phyloP scores from a whole-genome alignment of 1,139 yeast genomes.

The Hemisphaericaspora subhashii region DNA sequence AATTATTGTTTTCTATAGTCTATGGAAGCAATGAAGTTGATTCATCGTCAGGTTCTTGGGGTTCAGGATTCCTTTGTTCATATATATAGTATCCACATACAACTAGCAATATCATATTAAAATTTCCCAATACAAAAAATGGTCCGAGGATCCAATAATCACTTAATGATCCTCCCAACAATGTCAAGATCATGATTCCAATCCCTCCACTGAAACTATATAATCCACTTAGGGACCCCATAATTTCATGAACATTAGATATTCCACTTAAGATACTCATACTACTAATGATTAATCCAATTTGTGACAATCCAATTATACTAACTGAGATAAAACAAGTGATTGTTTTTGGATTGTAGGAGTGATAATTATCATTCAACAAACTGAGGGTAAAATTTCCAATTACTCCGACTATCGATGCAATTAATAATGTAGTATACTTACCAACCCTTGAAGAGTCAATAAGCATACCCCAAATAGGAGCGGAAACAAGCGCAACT shows the following conservation, averaged over 20 bases:
- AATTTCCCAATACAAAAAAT: constrained; percentile 51
- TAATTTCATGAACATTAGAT: constrained; percentile 26
- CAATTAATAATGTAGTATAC: constrained; percentile 20
- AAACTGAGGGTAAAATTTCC: constrained; percentile 36
- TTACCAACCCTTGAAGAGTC: constrained; percentile 46
- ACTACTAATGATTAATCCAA: constrained; percentile 57
- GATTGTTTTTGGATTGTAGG: constrained; percentile 37
- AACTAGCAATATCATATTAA: constrained; percentile 27
- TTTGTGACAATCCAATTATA: constrained; percentile 45
- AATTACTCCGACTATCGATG: constrained; percentile 42
- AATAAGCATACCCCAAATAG: constrained; percentile 59
- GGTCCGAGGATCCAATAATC: constrained; percentile 62
- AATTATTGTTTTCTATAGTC: too few species aligned
- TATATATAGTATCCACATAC: neutral
- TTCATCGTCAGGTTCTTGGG: neutral
- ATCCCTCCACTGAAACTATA: constrained; percentile 67
- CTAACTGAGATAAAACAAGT: constrained; percentile 33
- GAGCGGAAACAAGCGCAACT: constrained; percentile 57
- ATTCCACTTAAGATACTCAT: constrained; percentile 42
- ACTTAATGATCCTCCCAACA: constrained; percentile 61
- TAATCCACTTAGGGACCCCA: constrained; percentile 70
- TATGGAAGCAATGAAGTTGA: neutral
- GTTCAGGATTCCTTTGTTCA: neutral
- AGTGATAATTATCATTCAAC: constrained; percentile 10
- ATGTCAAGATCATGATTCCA: constrained; percentile 62